Conservation (phyloP, 768 basidiomycete genomes). For the Agrocybe praecox region DNA sequence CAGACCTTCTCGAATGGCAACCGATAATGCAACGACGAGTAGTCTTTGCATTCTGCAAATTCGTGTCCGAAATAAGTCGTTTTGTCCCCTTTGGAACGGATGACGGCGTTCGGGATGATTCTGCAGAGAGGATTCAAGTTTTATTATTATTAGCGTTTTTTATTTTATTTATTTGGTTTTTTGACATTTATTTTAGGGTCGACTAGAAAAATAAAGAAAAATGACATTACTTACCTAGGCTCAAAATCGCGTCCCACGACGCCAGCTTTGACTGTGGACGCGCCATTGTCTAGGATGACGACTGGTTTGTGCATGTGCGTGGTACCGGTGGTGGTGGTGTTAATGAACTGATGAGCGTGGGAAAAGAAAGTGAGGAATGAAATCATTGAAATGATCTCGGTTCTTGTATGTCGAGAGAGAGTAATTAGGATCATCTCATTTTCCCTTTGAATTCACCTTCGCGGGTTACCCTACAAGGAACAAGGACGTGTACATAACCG, state of each 20-base stretch:
- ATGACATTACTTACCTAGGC: conserved; percentile 28
- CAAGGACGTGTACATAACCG: too few relatives aligned
- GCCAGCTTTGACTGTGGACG: conserved; percentile 78
- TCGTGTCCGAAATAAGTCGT: conserved; percentile 87
- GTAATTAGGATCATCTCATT: too few relatives aligned
- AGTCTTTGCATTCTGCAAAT: conserved; percentile 74
- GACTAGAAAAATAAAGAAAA: too few relatives aligned
- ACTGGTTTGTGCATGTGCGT: conserved; percentile 26
- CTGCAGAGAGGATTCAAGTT: conserved; percentile 40
- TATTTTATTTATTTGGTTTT: too few relatives aligned
- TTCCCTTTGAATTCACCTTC: too few relatives aligned
- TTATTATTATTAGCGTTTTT: conserved; percentile 14
- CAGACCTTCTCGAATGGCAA: conserved; percentile 86
- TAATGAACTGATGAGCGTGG: conserved; percentile 17
- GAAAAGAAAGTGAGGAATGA: conserved; percentile 9
- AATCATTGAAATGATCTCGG: too few relatives aligned
- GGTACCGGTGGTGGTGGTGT: conserved; percentile 17
- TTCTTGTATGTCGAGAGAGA: too few relatives aligned
- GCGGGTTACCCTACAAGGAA: too few relatives aligned
- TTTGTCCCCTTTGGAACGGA: conserved; percentile 84
- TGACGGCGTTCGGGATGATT: conserved; percentile 78
- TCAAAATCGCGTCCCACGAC: conserved; percentile 35
- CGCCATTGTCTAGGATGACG: conserved; percentile 89
- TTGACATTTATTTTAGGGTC: not conserved
- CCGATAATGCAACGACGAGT: conserved; percentile 79